A percentile compares a stretch with the other conserved stretches of the same genome.
phyloP scores from a whole-genome alignment of 2,329 filamentous ascomycete species.

The Aspergillus brunneoviolaceus region DNA sequence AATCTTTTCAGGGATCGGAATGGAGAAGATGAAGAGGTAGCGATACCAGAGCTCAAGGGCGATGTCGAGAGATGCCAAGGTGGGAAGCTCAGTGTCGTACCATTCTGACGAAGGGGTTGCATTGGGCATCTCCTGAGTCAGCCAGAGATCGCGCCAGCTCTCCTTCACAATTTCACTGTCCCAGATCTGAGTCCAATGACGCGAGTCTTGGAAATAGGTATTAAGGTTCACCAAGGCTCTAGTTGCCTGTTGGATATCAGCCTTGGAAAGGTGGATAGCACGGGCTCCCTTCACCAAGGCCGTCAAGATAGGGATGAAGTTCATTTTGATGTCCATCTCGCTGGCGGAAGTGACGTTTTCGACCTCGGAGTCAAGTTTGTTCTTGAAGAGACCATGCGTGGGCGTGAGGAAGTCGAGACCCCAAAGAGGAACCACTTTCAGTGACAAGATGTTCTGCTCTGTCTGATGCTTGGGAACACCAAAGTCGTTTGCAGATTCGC shows the following conservation, averaged over 20 bases:
- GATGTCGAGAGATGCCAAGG: slow-evolving; percentile 36
- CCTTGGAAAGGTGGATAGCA: slow-evolving; percentile 43
- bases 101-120: slow-evolving; percentile 36
- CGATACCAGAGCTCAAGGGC: slow-evolving; percentile 43
- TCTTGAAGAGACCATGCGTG: slow-evolving; percentile 55
- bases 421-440: slow-evolving; percentile 57
- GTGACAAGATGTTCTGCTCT: slow-evolving; percentile 55
- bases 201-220: slow-evolving; percentile 51
- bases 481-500: slow-evolving; percentile 57
- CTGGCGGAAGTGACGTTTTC: slow-evolving; percentile 48
- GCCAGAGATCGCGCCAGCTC: slow-evolving; percentile 50
- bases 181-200: slow-evolving; percentile 52
- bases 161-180: slow-evolving; percentile 46
- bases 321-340: slow-evolving; percentile 51
- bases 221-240: slow-evolving; percentile 52
- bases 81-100: slow-evolving; percentile 42
- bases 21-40: slow-evolving; percentile 58
- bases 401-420: slow-evolving; percentile 55
- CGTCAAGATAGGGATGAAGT: slow-evolving; percentile 55
- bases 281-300: slow-evolving; percentile 53
- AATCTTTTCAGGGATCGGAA: slow-evolving; percentile 56
- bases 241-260: slow-evolving; percentile 47
- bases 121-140: slow-evolving; percentile 46
- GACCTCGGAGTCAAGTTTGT: slow-evolving; percentile 53
- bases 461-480: slow-evolving; percentile 57